Conservation (phyloP, 306 rosid species). For the Rubus idaeus region DNA sequence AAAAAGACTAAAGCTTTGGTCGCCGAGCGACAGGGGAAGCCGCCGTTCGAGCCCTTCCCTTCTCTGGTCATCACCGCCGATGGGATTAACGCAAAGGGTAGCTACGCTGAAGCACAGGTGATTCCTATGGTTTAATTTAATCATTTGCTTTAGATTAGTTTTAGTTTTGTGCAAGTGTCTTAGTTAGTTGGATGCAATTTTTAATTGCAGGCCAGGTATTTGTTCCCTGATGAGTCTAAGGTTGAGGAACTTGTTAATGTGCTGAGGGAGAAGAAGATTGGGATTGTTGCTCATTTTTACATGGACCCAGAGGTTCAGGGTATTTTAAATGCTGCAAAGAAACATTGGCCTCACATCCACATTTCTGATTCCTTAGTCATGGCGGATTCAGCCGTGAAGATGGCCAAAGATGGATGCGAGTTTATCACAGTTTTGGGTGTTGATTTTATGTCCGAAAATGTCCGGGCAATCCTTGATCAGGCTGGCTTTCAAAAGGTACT, state of each 20-base stretch:
- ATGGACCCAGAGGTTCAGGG: conserved; percentile 99
- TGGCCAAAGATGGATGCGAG: conserved; percentile 90
- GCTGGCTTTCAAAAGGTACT: conserved; percentile 78
- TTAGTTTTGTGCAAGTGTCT: not conserved
- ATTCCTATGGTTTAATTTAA: not conserved
- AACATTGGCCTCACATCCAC: conserved; percentile 94
- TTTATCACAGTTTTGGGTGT: conserved; percentile 87
- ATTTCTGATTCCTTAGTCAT: conserved; percentile 95
- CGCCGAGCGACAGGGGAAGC: conserved; percentile 60
- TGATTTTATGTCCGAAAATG: conserved; percentile 97
- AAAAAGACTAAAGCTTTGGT: conserved; percentile 72
- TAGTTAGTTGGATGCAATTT: conserved; percentile 28
- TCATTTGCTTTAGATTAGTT: not conserved
- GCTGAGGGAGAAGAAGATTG: conserved; percentile 84
- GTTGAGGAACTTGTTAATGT: conserved; percentile 65
- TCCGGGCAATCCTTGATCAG: conserved; percentile 98
- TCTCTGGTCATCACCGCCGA: conserved; percentile 65
- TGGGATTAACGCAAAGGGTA: conserved; percentile 72
- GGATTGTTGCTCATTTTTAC: conserved; percentile 95
- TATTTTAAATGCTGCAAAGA: conserved; percentile 86
- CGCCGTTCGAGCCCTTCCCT: conserved; percentile 69
- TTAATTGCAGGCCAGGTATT: conserved; percentile 76
- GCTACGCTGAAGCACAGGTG: conserved; percentile 93
- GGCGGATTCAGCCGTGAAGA: conserved; percentile 90
- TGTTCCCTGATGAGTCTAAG: conserved; percentile 59